Base-by-base conservation (phyloP, 1,284 basidiomycete genomes). In the Cerrena zonata region DNA sequence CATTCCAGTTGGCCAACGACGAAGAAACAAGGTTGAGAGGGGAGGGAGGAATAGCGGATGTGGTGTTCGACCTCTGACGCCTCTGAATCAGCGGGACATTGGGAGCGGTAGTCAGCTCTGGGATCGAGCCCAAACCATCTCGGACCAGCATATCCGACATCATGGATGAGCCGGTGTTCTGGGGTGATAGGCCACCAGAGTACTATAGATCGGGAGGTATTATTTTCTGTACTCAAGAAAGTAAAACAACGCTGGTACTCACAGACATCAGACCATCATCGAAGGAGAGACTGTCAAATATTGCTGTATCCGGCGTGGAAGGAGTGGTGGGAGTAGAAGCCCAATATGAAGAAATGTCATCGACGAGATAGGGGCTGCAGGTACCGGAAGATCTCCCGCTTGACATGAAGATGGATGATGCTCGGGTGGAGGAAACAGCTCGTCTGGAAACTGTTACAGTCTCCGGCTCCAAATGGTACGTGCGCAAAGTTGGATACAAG, bases 1-100 rank as follows among this genome's bases (percentile, higher is more conserved):
- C 58, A 23, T 67, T 58, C 68, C 68, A 69, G 27, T 58, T 54
- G 12, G 63, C 50, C 36, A 69, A 52, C 13, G 66, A 66, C 2
- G 70, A 69, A 11, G 68, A 59, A 26, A 67, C 58, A 11, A 59
- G 54, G 4, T 61, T 49, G 25, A 69, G 54, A 1, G 68, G 68
- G 5, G 69, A 64, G 4, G 62, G 59, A 11, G 57, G 49, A 12
- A 49, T 44, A 37, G 50, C 56, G 7, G 61, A 58, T 21, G 55
- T 56, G 22, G 61, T 62, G 25, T 40, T 47, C 1, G 59, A 50
- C 39, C 58, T 56, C 5, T 56, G 58, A 24, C 62, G 58, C n/a
- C 58, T 52, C 23, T 58, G 53, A 47, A 55, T 53, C 39, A 62
- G 54, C 10, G 53, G 23, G 11, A 22, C 24, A 5, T 5, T 23